Evolutionary conservation across 495 filamentous ascomycete genomes (phyloP).

Genomic region (Penicillium bovifimosum): DNA sequence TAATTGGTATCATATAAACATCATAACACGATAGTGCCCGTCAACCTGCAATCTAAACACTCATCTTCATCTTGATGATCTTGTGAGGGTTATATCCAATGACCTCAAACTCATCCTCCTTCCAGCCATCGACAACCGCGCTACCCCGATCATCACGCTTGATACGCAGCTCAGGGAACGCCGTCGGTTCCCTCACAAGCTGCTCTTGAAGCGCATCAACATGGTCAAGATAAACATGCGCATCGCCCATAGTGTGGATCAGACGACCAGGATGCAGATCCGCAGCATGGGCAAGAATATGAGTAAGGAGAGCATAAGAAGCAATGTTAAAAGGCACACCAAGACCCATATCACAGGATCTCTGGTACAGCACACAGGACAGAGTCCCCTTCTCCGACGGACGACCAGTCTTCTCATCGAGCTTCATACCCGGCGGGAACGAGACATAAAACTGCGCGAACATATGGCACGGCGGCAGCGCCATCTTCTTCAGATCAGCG

Average conservation of each 20-base stretch:
- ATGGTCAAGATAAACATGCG: slow-evolving; percentile 92
- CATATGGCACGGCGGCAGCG: slow-evolving; percentile 96
- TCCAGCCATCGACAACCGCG: slow-evolving; percentile 68
- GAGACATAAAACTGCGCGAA: slow-evolving; percentile 98
- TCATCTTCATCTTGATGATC: slow-evolving; percentile 96
- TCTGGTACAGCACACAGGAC: slow-evolving; percentile 83
- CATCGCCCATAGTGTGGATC: slow-evolving; percentile 92
- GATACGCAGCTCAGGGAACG: slow-evolving; percentile 75
- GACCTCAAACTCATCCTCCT: slow-evolving; percentile 80
- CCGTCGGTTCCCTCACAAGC: slow-evolving; percentile 69
- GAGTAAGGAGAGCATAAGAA: slow-evolving; percentile 83
- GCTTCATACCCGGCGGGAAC: slow-evolving; percentile 49
- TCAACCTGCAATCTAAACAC: slow-evolving; percentile 51
- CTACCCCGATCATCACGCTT: slow-evolving; percentile 57
- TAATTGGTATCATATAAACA: slow-evolving; percentile 19
- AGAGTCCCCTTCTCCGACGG: slow-evolving; percentile 54
- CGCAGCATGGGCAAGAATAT: slow-evolving; percentile 86
- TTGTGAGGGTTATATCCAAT: slow-evolving; percentile 87
- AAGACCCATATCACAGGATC: slow-evolving; percentile 95
- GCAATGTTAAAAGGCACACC: slow-evolving; percentile 98
- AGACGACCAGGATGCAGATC: slow-evolving; percentile 77
- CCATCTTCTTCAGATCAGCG: slow-evolving; percentile 80
- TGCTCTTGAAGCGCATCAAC: slow-evolving; percentile 79
- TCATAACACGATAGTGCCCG: slow-evolving; percentile 3
- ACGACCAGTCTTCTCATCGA: slow-evolving; percentile 34